Evolutionary conservation across 192 early-diverging fungal genomes (phyloP).

Genomic region (Backusella mclennaniae): DNA sequence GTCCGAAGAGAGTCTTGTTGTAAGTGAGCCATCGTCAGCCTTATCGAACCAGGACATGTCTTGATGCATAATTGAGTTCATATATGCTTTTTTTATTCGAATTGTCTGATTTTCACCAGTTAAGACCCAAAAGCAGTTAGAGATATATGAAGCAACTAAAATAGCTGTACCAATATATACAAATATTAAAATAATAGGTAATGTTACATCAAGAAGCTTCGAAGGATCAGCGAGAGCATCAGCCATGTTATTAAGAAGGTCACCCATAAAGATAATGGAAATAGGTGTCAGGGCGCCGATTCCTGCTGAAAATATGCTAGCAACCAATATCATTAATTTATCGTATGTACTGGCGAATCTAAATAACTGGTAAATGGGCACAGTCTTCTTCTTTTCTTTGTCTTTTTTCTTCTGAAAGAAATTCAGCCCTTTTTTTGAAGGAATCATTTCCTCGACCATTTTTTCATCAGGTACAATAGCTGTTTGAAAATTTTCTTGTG

Average conservation of each 20-base stretch:
- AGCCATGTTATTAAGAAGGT: slow-evolving; percentile 28
- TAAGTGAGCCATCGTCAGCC: slow-evolving; percentile 71
- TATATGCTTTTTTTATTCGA: slow-evolving; percentile 71
- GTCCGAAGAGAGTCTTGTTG: slow-evolving; percentile 82
- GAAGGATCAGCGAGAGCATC: slow-evolving; percentile 19
- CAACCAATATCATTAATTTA: neutral
- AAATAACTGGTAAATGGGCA: slow-evolving; percentile 61
- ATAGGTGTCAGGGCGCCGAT: slow-evolving; percentile 26
- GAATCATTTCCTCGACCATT: neutral
- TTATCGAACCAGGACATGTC: slow-evolving; percentile 87
- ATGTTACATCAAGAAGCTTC: slow-evolving; percentile 12
- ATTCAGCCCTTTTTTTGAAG: neutral
- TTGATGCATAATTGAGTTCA: slow-evolving; percentile 76
- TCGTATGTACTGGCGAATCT: slow-evolving; percentile 48
- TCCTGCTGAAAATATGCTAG: slow-evolving; percentile 2
- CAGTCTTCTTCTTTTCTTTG: slow-evolving; percentile 44
- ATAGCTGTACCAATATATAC: slow-evolving; percentile 58
- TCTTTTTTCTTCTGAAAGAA: slow-evolving; percentile 3
- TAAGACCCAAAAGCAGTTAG: slow-evolving; percentile 54
- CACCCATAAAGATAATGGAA: slow-evolving; percentile 31
- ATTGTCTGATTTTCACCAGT: slow-evolving; percentile 48
- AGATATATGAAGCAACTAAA: slow-evolving; percentile 53
- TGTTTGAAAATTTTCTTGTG: neutral
- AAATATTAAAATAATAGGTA: slow-evolving; percentile 42
- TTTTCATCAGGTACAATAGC: slow-evolving; percentile 1